Conservation (phyloP, 805 yeast species). For the Ogataea paradorogensis region DNA sequence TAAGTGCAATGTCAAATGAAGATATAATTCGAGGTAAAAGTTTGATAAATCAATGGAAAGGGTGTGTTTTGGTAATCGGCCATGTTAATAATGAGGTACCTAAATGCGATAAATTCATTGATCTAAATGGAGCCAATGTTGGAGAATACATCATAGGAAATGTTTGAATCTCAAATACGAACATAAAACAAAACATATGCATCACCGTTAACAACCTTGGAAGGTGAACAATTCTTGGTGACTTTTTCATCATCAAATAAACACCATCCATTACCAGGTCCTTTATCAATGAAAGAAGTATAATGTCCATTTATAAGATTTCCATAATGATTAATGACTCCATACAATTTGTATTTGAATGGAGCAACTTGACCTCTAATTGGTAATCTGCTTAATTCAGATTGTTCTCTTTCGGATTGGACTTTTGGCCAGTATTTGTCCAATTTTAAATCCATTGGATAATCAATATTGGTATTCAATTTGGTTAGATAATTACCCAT, state of each 20-base stretch:
- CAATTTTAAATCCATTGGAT: conserved; percentile 55
- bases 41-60: conserved; percentile 51
- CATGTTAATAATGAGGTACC: conserved; percentile 84
- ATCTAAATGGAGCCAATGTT: conserved; percentile 33
- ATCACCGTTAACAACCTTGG: conserved; percentile 61
- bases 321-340: conserved; percentile 84
- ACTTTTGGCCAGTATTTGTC: conserved; percentile 71
- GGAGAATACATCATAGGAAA: conserved; percentile 33
- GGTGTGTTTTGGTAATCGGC: conserved; percentile 77
- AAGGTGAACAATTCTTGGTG: conserved; percentile 46
- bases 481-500: conserved; percentile 50
- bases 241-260: conserved; percentile 78
- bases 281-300: conserved; percentile 74
- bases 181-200: conserved; percentile 84
- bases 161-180: conserved; percentile 30
- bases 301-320: conserved; percentile 85
- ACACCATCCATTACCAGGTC: conserved; percentile 63
- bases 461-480: conserved; percentile 61
- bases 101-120: conserved; percentile 51
- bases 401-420: conserved; percentile 41
- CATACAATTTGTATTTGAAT: conserved; percentile 71
- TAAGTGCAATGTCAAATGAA: conserved; percentile 80
- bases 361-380: conserved; percentile 75
- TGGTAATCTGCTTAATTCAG: conserved; percentile 50
- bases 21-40: conserved; percentile 54